Evolutionary conservation across 2,329 filamentous ascomycete species (phyloP).

Genomic region (Macrophomina pseudophaseolina): DNA sequence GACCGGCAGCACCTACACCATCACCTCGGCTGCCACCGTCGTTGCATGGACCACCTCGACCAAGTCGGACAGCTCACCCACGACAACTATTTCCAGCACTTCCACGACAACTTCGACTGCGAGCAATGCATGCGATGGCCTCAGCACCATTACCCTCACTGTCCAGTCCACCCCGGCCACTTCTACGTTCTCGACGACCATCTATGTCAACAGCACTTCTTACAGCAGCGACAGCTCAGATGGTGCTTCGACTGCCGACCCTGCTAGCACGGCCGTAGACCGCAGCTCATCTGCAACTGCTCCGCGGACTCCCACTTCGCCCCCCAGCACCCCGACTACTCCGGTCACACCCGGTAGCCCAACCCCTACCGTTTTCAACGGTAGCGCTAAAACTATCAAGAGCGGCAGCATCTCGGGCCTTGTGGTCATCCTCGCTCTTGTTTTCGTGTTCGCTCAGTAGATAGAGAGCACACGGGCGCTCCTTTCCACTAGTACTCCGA

Average conservation of each 20-base stretch:
- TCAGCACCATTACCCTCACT: background rate
- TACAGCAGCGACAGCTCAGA: background rate
- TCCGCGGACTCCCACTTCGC: background rate
- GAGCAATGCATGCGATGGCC: background rate
- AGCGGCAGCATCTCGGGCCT: background rate
- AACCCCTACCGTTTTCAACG: background rate
- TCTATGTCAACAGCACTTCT: too few species aligned
- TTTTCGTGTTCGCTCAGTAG: constrained; percentile 2
- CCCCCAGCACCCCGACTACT: constrained; percentile 1
- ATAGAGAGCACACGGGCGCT: background rate
- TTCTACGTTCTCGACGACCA: background rate
- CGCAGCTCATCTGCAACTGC: background rate
- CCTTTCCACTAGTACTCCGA: background rate
- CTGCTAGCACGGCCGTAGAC: background rate
- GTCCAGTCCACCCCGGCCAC: background rate
- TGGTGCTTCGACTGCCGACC: background rate
- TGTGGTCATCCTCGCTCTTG: background rate
- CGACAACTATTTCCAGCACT: background rate
- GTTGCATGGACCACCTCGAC: background rate
- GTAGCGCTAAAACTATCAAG: background rate
- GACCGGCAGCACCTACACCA: background rate
- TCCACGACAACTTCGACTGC: constrained; percentile 1
- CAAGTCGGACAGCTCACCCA: background rate
- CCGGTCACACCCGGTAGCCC: background rate
- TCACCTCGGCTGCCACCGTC: background rate